A percentile compares a stretch with the other conserved stretches of the same genome.
Conservation (phyloP, 495 filamentous ascomycete species). For the Tuber brumale region DNA sequence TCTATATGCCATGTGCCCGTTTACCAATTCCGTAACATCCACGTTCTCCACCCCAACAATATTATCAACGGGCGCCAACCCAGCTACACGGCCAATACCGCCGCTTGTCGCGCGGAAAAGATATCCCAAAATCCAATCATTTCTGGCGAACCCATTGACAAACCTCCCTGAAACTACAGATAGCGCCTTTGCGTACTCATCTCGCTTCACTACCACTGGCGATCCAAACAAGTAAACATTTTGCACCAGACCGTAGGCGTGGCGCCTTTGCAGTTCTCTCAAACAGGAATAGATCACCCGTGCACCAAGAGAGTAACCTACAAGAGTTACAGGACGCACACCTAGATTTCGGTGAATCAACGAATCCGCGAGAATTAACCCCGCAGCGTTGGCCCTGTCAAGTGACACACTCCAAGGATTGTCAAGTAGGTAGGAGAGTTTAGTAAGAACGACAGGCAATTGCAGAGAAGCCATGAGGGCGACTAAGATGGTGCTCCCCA, state of each 20-base stretch:
- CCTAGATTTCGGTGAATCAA: conserved; percentile 88
- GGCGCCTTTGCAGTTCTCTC: conserved; percentile 73
- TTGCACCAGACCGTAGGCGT: conserved; percentile 86
- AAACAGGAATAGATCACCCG: conserved; percentile 91
- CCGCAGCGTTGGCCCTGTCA: conserved; percentile 77
- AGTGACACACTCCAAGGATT: conserved; percentile 97
- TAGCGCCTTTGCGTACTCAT: conserved; percentile 77
- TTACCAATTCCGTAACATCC: conserved; percentile 76
- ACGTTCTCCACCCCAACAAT: conserved; percentile 82
- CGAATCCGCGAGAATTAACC: conserved; percentile 92
- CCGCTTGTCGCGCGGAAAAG: conserved; percentile 91
- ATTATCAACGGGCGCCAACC: conserved; percentile 71
- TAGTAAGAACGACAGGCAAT: conserved; percentile 83
- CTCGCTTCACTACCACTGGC: conserved; percentile 82
- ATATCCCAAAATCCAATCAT: conserved; percentile 98
- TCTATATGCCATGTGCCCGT: conserved; percentile 96
- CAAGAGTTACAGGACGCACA: conserved; percentile 84
- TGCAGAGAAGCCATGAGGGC: conserved; percentile 90
- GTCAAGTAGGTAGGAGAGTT: conserved; percentile 93
- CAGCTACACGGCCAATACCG: conserved; percentile 83
- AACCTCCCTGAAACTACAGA: conserved; percentile 82
- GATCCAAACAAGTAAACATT: conserved; percentile 94
- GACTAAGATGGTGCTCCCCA: conserved; percentile 82
- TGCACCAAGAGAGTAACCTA: conserved; percentile 90
- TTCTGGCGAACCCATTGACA: conserved; percentile 87